Conservation (phyloP, 805 yeast genomes). For the Candida fluviatilis region DNA sequence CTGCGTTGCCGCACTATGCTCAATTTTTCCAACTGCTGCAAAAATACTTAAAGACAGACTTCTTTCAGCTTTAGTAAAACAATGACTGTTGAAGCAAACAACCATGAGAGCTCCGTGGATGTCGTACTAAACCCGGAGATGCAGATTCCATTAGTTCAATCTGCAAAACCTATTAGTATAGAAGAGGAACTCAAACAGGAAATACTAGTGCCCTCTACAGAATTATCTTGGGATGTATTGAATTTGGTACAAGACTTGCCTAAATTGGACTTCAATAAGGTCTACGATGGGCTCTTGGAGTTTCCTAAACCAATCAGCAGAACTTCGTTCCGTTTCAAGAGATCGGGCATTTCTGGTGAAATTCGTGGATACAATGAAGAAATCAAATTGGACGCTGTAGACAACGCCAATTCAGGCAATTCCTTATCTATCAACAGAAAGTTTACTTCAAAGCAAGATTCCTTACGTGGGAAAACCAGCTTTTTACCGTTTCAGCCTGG, state of each 20-base stretch:
- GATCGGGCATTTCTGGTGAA: conserved; percentile 72
- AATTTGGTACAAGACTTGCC: conserved; percentile 64
- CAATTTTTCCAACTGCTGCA: too few relatives aligned
- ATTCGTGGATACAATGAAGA: conserved; percentile 64
- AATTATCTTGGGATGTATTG: conserved; percentile 66
- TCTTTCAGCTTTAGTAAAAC: too few relatives aligned
- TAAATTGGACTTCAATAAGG: conserved; percentile 23
- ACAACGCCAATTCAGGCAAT: conserved; percentile 57
- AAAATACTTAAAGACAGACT: too few relatives aligned
- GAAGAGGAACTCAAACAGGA: conserved; percentile 20
- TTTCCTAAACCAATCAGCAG: conserved; percentile 62
- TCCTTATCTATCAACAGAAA: conserved; percentile 72
- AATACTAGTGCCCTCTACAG: conserved; percentile 59
- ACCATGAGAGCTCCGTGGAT: not conserved
- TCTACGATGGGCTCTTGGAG: conserved; percentile 44
- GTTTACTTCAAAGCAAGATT: conserved; percentile 55
- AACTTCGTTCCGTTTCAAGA: conserved; percentile 60
- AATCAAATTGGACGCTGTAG: conserved; percentile 36
- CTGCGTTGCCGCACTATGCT: too few relatives aligned
- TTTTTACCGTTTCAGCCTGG: conserved; percentile 93
- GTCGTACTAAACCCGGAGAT: conserved; percentile 1
- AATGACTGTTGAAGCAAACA: too few relatives aligned
- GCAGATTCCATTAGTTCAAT: not conserved
- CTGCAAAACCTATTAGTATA: not conserved
- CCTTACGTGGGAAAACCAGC: conserved; percentile 64